Evolutionary conservation across 345 rosid species (phyloP).

Genomic region (Euphorbia pulcherrima): DNA sequence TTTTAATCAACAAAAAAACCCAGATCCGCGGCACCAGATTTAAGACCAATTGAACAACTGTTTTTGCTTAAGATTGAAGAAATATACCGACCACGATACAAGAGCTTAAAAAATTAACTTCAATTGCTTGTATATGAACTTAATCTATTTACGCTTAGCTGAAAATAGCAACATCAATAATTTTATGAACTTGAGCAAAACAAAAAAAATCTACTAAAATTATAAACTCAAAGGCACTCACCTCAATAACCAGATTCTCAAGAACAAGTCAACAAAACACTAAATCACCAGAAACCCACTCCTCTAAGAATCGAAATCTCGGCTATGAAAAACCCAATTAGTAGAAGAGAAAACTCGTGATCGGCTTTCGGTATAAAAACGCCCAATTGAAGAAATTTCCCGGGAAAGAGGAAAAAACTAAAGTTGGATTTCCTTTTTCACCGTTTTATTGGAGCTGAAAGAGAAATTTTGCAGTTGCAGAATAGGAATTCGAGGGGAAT

Average conservation of each 20-base stretch:
- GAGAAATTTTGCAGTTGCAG: not conserved
- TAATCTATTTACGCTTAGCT: not conserved
- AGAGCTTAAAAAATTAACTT: not conserved
- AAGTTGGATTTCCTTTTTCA: not conserved
- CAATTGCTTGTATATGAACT: not conserved
- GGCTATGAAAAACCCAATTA: not conserved
- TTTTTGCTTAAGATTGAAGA: conserved; percentile 33
- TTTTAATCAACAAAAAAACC: not conserved
- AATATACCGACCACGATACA: conserved; percentile 11
- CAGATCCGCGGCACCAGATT: conserved; percentile 10
- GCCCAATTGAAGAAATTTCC: not conserved
- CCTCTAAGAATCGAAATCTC: not conserved
- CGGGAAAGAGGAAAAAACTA: not conserved
- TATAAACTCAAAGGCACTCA: not conserved
- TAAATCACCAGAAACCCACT: conserved; percentile 10
- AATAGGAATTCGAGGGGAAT: not conserved
- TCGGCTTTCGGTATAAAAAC: not conserved
- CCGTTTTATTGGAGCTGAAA: not conserved
- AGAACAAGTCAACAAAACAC: not conserved
- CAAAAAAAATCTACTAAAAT: not conserved
- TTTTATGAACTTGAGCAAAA: not conserved
- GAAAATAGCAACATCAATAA: not conserved
- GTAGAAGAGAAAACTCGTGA: conserved; percentile 9
- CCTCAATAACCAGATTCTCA: conserved; percentile 3
- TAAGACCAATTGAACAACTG: conserved; percentile 18